phyloP scores from a whole-genome alignment of 352 stramenopile species.

The Globisporangium viniferum region DNA sequence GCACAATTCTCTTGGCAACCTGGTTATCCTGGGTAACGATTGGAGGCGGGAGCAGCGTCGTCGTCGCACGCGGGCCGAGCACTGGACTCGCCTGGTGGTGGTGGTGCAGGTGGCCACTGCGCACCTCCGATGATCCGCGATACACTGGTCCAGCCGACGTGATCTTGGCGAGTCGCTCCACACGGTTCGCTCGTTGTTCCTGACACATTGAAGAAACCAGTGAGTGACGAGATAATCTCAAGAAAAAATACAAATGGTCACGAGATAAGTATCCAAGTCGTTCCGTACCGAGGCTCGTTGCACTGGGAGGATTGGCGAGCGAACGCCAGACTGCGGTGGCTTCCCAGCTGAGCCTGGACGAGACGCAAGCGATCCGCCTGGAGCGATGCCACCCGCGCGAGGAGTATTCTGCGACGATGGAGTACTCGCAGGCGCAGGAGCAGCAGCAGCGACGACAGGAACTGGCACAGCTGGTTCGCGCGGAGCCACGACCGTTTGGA shows the following conservation, averaged over 20 bases:
- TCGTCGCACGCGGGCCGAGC: conserved; percentile 40
- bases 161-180: conserved; percentile 67
- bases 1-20: conserved; percentile 36
- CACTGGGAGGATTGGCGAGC: conserved; percentile 42
- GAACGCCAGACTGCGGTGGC: conserved; percentile 7
- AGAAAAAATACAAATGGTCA: not conserved
- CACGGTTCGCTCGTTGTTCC: conserved; percentile 17
- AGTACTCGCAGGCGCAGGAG: not conserved
- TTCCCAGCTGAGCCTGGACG: conserved; percentile 14
- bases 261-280: not conserved
- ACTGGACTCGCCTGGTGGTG: conserved; percentile 38
- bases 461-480: not conserved
- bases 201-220: conserved; percentile 1
- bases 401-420: not conserved
- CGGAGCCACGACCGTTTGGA: conserved; percentile 2
- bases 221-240: not conserved
- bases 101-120: conserved; percentile 14
- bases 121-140: conserved; percentile 14
- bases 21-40: conserved; percentile 23
- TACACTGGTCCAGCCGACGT: conserved; percentile 43
- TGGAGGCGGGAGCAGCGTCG: conserved; percentile 17
- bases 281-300: conserved; percentile 25
- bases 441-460: not conserved
- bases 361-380: conserved; percentile 14
- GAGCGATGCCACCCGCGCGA: conserved; percentile 11